Evolutionary conservation across 2,329 filamentous ascomycete genomes (phyloP), one percentile per base, ranked within the genome.

Genomic region (Aspergillus ibericus): DNA sequence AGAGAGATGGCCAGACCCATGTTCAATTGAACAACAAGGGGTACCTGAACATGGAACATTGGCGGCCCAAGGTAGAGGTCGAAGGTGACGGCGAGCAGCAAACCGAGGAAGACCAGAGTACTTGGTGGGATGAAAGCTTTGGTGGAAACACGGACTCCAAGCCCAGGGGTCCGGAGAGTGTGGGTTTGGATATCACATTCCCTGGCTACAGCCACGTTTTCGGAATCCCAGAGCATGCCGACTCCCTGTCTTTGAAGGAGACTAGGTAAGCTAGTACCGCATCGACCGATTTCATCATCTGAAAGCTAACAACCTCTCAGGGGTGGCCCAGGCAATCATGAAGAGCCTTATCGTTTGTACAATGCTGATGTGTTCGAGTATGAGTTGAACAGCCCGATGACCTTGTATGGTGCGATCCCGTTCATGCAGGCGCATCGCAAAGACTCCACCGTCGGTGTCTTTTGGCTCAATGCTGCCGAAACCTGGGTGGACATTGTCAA

Each of bases 281-380:
- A 25, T 20, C 44, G 18, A 35, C 18, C 9, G 50, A 32, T 18
- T 38, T 9, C 44, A 1, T 7, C 15, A 50, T 22, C 7, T 27
- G 18, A 18, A 12, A 51, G 42, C 70, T 74, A 56, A 76, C 62
- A 42, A 25, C 36, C 5, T 10, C 29, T 51, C 58, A 82, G 82
- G 55, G 95, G 93, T 53, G 92, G 92, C 22, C 85, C 92, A 18
- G 92, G 90, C 61, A 91, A 92, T 68, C 92, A 95, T 75, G 82
- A 84, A 9, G 91, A 99, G 62, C 95, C 95, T 0, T 99, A 99
- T 78, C 86, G 95, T 36, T 78, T 99, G 75, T 97, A 97, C 80
- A 99, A 99, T 75, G 85, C 91, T 32, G 95, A 99, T 73, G 95
- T 99, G 10, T 99, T 99, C 68, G 95, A 99, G 78, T 99, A 99